These are phyloP conservation scores for Citrus unshiu DNA, from an alignment of 345 rosid species.

Conservation along the genomic window DNA sequence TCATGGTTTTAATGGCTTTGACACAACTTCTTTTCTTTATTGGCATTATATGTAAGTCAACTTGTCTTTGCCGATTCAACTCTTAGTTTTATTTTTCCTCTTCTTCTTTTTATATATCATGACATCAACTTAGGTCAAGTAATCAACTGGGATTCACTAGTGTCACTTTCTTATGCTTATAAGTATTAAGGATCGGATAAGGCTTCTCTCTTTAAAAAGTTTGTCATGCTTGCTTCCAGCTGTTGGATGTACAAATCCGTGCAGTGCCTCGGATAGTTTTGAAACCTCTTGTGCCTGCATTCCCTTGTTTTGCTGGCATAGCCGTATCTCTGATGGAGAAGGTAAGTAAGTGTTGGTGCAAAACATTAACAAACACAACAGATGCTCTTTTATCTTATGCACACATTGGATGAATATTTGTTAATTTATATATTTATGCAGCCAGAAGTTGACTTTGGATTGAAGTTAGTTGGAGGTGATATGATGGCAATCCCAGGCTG, in stretches of 20 bases:
- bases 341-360: conserved; percentile 18
- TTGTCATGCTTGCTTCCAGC: conserved; percentile 24
- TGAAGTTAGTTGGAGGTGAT: conserved; percentile 44
- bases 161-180: not conserved
- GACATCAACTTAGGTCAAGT: not conserved
- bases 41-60: not conserved
- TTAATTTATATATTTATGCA: conserved; percentile 12
- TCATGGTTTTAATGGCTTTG: not conserved
- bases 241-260: conserved; percentile 40
- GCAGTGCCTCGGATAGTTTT: conserved; percentile 32
- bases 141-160: not conserved
- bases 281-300: conserved; percentile 48
- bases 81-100: not conserved
- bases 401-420: not conserved
- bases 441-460: conserved; percentile 51
- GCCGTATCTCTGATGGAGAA: conserved; percentile 39
- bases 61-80: not conserved
- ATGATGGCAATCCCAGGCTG: conserved; percentile 51
- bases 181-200: not conserved
- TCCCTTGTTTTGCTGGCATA: conserved; percentile 44
- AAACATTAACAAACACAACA: not conserved
- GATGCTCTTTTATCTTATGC: not conserved
- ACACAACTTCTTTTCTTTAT: not conserved
- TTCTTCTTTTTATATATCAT: no score
- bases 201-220: not conserved